phyloP scores from a whole-genome alignment of 73 alveolate genomes.

The Stentor roeselii region DNA sequence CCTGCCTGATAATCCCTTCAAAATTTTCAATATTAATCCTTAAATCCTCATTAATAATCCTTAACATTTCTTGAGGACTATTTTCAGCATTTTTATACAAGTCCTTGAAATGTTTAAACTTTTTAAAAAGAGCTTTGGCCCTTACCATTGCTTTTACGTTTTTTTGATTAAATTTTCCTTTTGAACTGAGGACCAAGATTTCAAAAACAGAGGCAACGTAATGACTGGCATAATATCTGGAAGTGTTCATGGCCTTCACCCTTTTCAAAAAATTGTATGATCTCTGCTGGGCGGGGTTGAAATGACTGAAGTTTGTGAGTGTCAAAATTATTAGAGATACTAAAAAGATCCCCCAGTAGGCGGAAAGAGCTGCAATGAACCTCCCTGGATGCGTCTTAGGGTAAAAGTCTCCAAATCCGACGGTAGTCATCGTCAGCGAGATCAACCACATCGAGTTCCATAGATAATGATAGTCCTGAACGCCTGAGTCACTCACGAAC shows the following conservation, averaged over 20 bases:
- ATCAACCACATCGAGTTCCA: slow-evolving; percentile 34
- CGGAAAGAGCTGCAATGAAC: slow-evolving; percentile 25
- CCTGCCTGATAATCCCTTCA: not conserved
- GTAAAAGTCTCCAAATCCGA: slow-evolving; percentile 37
- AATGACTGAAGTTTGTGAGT: slow-evolving; percentile 57
- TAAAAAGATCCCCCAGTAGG: slow-evolving; percentile 51
- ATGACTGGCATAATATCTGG: not conserved
- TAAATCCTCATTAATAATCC: not conserved
- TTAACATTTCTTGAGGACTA: not conserved
- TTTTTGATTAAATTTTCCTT: no score
- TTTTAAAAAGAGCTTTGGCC: not conserved
- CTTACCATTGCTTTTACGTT: no score
- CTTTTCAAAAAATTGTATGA: not conserved
- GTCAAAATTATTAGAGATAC: slow-evolving; percentile 69
- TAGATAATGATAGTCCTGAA: slow-evolving; percentile 41
- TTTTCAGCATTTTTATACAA: not conserved
- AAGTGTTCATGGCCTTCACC: not conserved
- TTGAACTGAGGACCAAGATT: not conserved
- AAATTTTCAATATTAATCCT: no score
- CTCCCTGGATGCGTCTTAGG: slow-evolving; percentile 34
- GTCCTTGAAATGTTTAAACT: not conserved
- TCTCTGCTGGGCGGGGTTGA: slow-evolving; percentile 22
- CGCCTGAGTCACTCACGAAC: slow-evolving; percentile 22
- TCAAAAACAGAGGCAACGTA: not conserved
- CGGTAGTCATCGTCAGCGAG: slow-evolving; percentile 36